Base-by-base conservation (phyloP, 2,329 filamentous ascomycete species). In the Dothideomycetes sp. region DNA sequence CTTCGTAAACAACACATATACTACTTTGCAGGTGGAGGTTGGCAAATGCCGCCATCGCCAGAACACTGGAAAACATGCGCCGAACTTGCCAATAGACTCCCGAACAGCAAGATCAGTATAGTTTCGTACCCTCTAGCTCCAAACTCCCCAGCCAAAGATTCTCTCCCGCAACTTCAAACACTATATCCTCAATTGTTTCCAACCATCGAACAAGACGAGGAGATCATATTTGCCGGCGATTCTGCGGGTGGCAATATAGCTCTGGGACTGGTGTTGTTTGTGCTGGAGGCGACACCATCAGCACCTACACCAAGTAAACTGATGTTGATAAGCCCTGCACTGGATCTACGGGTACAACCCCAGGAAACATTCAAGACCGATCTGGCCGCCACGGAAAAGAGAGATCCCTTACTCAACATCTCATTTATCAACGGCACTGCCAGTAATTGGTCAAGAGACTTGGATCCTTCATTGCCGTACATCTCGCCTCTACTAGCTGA, bases 11-110 rank as follows among this genome's bases (percentile, higher is more conserved):
- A 58, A 45, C 53, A 60, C 4, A 56, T 78, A 17, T 68, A 72
- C 45, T 78, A 76, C 45, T 75, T 75, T 46, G 63, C 64, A 0
- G 74, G 74, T 1, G 74, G 74, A 5, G 71, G 70, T 3, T 78
- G 74, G 68, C 70, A 71, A 45, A 60, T 60, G 47, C 69, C 69
- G 0, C 67, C 74, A 0, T 64, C 62, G 3, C 48, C 55, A 0
- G 61, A 72, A 33, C 74, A 78, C 46, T 78, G 73, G 72, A 61
- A 61, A 5, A 54, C 76, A 5, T 61, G 64, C 36, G 59, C 65
- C 0, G 64, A 70, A 39, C 53, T 77, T 4, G 64, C 64, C 0
- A 53, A 55, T 3, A 52, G 63, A 1, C 45, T 75, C 3, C 55
- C 61, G 0, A 53, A 61, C 5, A 63, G 63, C 0, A 58, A 52